Conservation (phyloP, 1,284 basidiomycete genomes). For the Melanopsichium pennsylvanicum region DNA sequence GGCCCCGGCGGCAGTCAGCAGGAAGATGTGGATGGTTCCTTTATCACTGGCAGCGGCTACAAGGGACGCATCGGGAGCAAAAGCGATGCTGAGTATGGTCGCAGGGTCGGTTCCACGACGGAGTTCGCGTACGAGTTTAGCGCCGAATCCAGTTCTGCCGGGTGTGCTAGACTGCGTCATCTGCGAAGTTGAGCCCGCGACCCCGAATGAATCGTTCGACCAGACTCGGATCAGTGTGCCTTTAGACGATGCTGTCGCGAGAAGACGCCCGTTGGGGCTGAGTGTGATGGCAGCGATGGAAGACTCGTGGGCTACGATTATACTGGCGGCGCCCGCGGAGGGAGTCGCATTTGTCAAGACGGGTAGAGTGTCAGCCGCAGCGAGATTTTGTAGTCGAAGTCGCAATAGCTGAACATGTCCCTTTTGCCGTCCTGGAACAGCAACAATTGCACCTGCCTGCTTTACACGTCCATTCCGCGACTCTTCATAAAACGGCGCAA, state of each 20-base stretch:
- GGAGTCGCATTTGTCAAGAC: conserved; percentile 1
- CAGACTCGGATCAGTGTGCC: conserved; percentile 57
- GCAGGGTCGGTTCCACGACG: conserved; percentile 55
- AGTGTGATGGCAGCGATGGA: conserved; percentile 44
- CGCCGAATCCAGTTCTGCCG: conserved; percentile 33
- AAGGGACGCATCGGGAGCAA: conserved; percentile 42
- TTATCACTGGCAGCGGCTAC: conserved; percentile 59
- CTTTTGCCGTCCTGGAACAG: conserved; percentile 52
- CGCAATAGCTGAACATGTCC: conserved; percentile 55
- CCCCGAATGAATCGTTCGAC: conserved; percentile 22
- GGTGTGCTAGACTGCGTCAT: conserved; percentile 1
- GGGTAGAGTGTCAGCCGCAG: background rate
- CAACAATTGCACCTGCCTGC: conserved; percentile 26
- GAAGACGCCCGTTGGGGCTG: conserved; percentile 34
- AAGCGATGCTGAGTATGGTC: conserved; percentile 51
- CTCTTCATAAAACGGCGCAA: conserved; percentile 11
- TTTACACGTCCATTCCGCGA: no score
- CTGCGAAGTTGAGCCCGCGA: background rate
- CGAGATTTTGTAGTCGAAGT: conserved; percentile 7
- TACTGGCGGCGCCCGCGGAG: conserved; percentile 43
- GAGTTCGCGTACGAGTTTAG: conserved; percentile 46
- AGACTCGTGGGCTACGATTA: conserved; percentile 56
- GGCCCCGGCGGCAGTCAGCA: conserved; percentile 3
- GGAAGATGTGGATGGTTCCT: conserved; percentile 59
- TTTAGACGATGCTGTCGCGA: conserved; percentile 52